Conservation (phyloP, 1,139 yeast genomes). For the Yamadazyma jaroonii region DNA sequence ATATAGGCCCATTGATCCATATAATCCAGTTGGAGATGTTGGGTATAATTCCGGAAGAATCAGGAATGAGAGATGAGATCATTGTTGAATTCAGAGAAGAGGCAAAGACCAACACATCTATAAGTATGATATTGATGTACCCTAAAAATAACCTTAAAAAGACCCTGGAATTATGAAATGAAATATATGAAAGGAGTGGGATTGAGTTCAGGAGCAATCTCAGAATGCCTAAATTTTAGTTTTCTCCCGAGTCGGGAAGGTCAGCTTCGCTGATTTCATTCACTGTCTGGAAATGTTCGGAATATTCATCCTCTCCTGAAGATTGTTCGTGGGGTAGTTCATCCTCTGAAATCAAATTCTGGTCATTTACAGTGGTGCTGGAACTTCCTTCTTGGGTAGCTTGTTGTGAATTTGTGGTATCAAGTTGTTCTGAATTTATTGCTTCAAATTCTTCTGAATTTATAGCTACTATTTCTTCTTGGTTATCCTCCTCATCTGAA, state of each 20-base stretch:
- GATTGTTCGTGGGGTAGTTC: neutral
- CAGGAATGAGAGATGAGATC: too few species aligned
- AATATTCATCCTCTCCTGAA: neutral
- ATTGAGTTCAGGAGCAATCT: too few species aligned
- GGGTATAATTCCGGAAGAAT: too few species aligned
- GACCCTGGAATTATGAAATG: neutral
- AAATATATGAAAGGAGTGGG: neutral
- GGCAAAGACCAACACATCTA: too few species aligned
- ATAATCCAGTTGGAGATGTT: too few species aligned
- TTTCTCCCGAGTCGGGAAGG: neutral
- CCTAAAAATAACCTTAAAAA: neutral
- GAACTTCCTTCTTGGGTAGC: too few species aligned
- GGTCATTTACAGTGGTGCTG: too few species aligned
- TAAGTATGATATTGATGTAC: neutral
- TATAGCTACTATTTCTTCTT: neutral
- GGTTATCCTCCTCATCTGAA: constrained; percentile 11
- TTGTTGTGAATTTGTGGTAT: too few species aligned
- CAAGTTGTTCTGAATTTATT: neutral
- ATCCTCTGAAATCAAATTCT: too few species aligned
- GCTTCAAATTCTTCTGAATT: neutral
- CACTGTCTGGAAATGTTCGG: constrained; percentile 5
- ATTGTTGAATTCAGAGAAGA: too few species aligned
- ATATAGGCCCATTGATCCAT: too few species aligned
- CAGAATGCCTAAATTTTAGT: too few species aligned
- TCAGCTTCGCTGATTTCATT: constrained; percentile 4